A percentile compares a stretch with the other conserved stretches of the same genome.
phyloP scores from a whole-genome alignment of 208 protist species.

The Leishmania tarentolae region DNA sequence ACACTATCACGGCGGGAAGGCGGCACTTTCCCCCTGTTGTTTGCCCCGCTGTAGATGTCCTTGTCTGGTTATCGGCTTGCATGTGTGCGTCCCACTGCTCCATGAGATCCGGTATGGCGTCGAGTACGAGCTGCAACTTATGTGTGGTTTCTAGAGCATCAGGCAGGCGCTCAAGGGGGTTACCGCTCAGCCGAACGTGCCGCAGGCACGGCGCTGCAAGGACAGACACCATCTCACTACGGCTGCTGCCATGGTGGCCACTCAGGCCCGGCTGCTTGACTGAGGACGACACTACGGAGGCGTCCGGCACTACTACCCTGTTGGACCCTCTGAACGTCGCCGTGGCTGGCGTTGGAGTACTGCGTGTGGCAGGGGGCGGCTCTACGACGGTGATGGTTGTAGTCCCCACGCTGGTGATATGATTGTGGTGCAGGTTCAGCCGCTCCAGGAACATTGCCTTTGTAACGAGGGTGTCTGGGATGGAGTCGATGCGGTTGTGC shows the following conservation, averaged over 20 bases:
- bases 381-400: background rate
- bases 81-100: conserved; percentile 61
- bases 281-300: background rate
- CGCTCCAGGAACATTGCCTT: conserved; percentile 52
- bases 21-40: background rate
- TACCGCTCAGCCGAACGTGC: conserved; percentile 68
- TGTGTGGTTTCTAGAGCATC: conserved; percentile 48
- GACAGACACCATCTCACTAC: conserved; percentile 35
- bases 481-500: conserved; percentile 60
- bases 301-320: background rate
- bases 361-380: background rate
- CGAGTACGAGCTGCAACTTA: conserved; percentile 67
- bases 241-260: background rate
- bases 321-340: background rate
- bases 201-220: conserved; percentile 59
- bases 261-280: background rate
- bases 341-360: background rate
- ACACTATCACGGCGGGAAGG: conserved; percentile 55
- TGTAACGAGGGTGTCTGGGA: conserved; percentile 38
- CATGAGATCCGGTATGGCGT: conserved; percentile 68
- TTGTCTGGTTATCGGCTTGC: background rate
- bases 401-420: conserved; percentile 52
- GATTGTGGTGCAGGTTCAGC: conserved; percentile 71
- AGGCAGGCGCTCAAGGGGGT: conserved; percentile 64
- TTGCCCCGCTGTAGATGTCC: background rate